These are phyloP conservation scores for Plasmodium reichenowi DNA, from an alignment of 169 alveolate species.

Conservation along the genomic window DNA sequence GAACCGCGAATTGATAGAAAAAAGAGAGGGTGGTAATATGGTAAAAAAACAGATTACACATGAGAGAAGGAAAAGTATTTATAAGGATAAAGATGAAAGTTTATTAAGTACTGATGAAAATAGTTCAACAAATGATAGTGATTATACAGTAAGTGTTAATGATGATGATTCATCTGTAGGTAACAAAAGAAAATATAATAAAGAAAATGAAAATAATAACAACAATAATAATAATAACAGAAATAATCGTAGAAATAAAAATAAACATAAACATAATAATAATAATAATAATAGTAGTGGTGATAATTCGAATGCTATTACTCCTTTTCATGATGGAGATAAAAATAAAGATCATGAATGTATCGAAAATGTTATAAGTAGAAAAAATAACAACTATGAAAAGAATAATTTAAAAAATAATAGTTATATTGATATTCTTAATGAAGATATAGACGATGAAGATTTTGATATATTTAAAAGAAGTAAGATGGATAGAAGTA, in stretches of 20 bases:
- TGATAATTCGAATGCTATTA: neutral
- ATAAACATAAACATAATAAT: neutral
- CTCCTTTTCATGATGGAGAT: neutral
- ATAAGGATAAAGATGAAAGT: neutral
- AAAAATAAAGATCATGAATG: neutral
- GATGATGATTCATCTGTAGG: conserved; percentile 8
- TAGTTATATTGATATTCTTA: conserved; percentile 55
- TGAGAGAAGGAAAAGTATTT: conserved; percentile 18
- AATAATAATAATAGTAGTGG: neutral
- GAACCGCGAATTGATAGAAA: conserved; percentile 16
- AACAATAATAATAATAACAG: conserved; percentile 2
- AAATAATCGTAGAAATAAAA: conserved; percentile 2
- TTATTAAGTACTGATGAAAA: conserved; percentile 40
- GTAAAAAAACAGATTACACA: neutral
- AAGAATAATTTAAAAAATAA: conserved; percentile 14
- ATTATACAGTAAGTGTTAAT: conserved; percentile 10
- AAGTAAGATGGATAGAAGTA: conserved; percentile 51
- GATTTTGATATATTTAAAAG: conserved; percentile 71
- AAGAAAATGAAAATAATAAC: neutral
- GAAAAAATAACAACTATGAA: conserved; percentile 2
- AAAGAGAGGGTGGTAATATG: conserved; percentile 11
- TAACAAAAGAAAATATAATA: conserved; percentile 1
- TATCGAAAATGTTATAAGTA: neutral
- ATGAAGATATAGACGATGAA: conserved; percentile 61
- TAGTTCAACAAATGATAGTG: conserved; percentile 38